These are phyloP conservation scores for Penicillium sp. DNA, from an alignment of 2,329 filamentous ascomycete genomes.

Conservation along the genomic window DNA sequence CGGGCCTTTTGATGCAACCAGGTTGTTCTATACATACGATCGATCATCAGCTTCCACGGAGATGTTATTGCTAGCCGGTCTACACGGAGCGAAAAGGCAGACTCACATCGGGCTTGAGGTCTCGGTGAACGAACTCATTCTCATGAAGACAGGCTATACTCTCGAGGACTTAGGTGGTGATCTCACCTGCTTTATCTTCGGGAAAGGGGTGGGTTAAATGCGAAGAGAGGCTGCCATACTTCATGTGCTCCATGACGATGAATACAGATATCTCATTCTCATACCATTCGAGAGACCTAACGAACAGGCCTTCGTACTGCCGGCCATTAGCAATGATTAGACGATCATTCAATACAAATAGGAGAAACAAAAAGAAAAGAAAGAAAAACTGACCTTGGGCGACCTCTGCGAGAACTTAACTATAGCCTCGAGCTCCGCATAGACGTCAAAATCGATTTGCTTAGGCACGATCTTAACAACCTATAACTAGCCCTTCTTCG, in stretches of 20 bases:
- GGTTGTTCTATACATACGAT: not conserved
- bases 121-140: slow-evolving; percentile 7
- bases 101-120: slow-evolving; percentile 1
- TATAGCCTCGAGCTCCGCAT: not conserved
- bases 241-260: slow-evolving; percentile 8
- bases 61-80: not conserved
- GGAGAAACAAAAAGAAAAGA: not conserved
- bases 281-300: slow-evolving; percentile 2
- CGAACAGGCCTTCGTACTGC: slow-evolving; percentile 7
- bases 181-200: not conserved
- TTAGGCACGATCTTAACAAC: not conserved
- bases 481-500: not conserved
- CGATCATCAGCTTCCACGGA: no score
- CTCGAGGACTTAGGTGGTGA: not conserved
- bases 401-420: not conserved
- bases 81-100: not conserved
- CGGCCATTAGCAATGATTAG: not conserved
- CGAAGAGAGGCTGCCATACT: not conserved
- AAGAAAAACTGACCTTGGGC: not conserved
- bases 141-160: not conserved
- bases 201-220: slow-evolving; percentile 1
- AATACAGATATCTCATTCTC: not conserved
- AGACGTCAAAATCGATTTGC: not conserved
- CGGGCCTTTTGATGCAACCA: not conserved
- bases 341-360: no score